phyloP scores from a whole-genome alignment of 768 basidiomycete genomes.

The Harrya chromipes region DNA sequence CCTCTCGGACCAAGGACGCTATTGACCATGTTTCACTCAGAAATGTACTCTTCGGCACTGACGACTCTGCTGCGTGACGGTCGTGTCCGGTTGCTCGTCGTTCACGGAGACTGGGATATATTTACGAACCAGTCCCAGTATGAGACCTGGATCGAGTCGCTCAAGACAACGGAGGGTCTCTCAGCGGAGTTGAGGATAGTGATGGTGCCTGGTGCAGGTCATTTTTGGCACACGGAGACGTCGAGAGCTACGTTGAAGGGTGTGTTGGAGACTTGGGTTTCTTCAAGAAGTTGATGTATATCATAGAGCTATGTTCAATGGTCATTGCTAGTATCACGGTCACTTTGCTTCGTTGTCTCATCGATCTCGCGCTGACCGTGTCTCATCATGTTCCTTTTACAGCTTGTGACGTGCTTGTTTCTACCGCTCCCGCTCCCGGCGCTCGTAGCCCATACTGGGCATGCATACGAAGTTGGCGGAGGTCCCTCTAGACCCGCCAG shows the following conservation, averaged over 20 bases:
- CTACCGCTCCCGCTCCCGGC: too few relatives aligned
- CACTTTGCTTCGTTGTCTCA: not conserved
- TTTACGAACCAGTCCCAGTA: constrained; percentile 62
- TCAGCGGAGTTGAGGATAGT: constrained; percentile 30
- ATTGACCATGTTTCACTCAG: constrained; percentile 65
- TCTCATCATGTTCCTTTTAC: not conserved
- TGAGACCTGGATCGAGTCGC: constrained; percentile 47
- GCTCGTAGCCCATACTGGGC: too few relatives aligned
- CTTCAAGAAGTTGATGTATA: too few relatives aligned
- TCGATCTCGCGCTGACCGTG: constrained; percentile 14
- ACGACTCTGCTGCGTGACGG: constrained; percentile 45
- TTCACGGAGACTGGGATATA: constrained; percentile 69
- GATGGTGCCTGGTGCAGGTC: constrained; percentile 49
- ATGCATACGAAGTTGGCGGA: too few relatives aligned
- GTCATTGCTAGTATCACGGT: constrained; percentile 10
- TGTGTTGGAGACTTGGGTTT: constrained; percentile 22
- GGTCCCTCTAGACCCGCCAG: too few relatives aligned
- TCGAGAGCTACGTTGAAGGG: constrained; percentile 20
- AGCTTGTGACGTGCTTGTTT: too few relatives aligned
- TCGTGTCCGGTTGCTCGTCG: constrained; percentile 51
- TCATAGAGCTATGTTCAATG: too few relatives aligned
- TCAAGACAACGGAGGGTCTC: constrained; percentile 28
- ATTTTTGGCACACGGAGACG: constrained; percentile 60
- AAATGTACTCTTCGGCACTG: constrained; percentile 51
- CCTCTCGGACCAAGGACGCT: constrained; percentile 65